Percentiles rank a stretch among this genome's conserved stretches.
These are phyloP conservation scores for Ophioceras dolichostomum DNA, from an alignment of 2,329 filamentous ascomycete genomes.

Conservation along the genomic window DNA sequence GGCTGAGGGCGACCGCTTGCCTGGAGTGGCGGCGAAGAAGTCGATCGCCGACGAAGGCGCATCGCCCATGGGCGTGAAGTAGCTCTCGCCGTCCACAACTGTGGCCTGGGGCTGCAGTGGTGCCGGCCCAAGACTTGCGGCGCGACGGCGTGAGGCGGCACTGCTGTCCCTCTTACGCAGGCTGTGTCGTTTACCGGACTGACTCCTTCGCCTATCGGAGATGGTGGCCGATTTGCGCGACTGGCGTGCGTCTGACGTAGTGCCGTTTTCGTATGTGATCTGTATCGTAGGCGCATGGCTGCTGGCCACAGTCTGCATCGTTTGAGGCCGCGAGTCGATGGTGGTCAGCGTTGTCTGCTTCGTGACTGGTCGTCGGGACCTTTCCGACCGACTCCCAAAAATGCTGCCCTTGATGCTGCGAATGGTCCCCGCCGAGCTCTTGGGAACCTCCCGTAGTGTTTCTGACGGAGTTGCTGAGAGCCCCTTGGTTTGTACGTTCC, in stretches of 20 bases:
- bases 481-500: conserved; percentile 36
- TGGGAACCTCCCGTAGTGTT: conserved; percentile 38
- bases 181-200: conserved; percentile 35
- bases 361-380: conserved; percentile 27
- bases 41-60: conserved; percentile 21
- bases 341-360: conserved; percentile 25
- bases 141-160: conserved; percentile 28
- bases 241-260: conserved; percentile 12
- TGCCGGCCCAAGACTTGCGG: conserved; percentile 27
- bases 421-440: conserved; percentile 58
- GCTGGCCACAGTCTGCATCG: conserved; percentile 29
- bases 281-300: conserved; percentile 58
- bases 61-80: conserved; percentile 35
- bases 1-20: conserved; percentile 25
- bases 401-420: conserved; percentile 64
- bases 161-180: conserved; percentile 41
- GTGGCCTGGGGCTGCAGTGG: conserved; percentile 24
- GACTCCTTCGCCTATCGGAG: conserved; percentile 26
- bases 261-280: conserved; percentile 54
- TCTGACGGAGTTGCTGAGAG: no score
- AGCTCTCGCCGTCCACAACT: conserved; percentile 36
- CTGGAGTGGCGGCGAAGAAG: conserved; percentile 27
- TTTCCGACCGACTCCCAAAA: conserved; percentile 50
- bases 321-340: conserved; percentile 21
- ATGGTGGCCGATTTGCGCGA: conserved; percentile 22